Evolutionary conservation across 352 stramenopile species (phyloP).

Genomic region (Phytopythium cucurbitacearum): DNA sequence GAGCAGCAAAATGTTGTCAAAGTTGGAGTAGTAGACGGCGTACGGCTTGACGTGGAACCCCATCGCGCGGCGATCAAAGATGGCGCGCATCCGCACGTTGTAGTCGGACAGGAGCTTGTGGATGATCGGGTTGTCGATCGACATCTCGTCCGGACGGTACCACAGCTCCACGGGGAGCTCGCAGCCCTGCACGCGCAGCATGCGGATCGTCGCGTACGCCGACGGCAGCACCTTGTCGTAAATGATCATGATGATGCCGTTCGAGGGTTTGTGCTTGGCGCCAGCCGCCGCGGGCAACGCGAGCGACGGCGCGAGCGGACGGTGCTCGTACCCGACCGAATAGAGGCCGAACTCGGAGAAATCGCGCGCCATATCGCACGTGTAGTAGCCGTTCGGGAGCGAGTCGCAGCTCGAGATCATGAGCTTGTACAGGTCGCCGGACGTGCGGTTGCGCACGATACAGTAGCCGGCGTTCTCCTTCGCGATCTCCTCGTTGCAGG

Average conservation of each 20-base stretch:
- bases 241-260: slow-evolving; percentile 82
- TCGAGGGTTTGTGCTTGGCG: slow-evolving; percentile 46
- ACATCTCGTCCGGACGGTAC: slow-evolving; percentile 85
- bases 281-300: slow-evolving; percentile 38
- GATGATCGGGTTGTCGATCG: slow-evolving; percentile 76
- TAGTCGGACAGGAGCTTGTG: slow-evolving; percentile 60
- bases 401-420: slow-evolving; percentile 79
- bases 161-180: slow-evolving; percentile 79
- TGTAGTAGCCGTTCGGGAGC: slow-evolving; percentile 64
- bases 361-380: slow-evolving; percentile 73
- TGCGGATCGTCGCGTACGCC: slow-evolving; percentile 73
- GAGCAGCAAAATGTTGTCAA: slow-evolving; percentile 79
- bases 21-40: slow-evolving; percentile 84
- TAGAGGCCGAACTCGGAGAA: slow-evolving; percentile 82
- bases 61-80: slow-evolving; percentile 69
- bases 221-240: slow-evolving; percentile 79
- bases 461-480: slow-evolving; percentile 78
- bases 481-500: slow-evolving; percentile 64
- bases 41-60: slow-evolving; percentile 84
- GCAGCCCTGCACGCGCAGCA: slow-evolving; percentile 74
- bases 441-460: slow-evolving; percentile 80
- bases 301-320: slow-evolving; percentile 64
- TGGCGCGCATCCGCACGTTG: slow-evolving; percentile 75
- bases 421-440: slow-evolving; percentile 71
- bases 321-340: slow-evolving; percentile 65